These are phyloP conservation scores for Silene uniflora DNA, from an alignment of 148 eudicot genomes.

Conservation along the genomic window DNA sequence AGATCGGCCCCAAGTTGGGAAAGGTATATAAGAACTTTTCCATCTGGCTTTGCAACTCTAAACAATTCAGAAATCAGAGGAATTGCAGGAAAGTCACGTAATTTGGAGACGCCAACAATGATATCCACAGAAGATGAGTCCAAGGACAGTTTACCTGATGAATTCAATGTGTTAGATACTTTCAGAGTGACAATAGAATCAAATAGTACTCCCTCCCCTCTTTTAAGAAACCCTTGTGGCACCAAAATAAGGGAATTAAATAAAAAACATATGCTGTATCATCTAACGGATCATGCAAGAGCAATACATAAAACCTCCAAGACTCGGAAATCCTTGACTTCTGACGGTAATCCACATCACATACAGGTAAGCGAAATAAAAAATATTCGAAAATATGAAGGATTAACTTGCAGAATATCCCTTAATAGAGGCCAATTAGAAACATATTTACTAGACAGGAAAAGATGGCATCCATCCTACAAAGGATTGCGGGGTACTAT, in stretches of 20 bases:
- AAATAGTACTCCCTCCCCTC: neutral
- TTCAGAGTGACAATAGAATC: neutral
- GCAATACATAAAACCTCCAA: no score
- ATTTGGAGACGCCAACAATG: slow-evolving; percentile 41
- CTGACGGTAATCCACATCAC: neutral
- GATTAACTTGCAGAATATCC: neutral
- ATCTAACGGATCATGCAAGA: no score
- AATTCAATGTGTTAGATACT: neutral
- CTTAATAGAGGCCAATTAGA: no score
- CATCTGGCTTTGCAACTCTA: slow-evolving; percentile 75
- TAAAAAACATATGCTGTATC: no score
- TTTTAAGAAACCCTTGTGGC: neutral
- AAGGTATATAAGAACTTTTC: slow-evolving; percentile 48
- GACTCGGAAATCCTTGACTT: neutral
- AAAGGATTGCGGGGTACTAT: no score
- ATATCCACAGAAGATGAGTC: slow-evolving; percentile 58
- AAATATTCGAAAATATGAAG: neutral
- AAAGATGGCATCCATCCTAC: neutral
- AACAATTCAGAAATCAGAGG: slow-evolving; percentile 51
- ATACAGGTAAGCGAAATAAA: neutral
- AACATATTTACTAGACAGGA: no score
- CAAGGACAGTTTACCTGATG: slow-evolving; percentile 51
- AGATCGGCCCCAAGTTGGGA: slow-evolving; percentile 32
- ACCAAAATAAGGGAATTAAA: neutral
- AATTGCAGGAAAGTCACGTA: slow-evolving; percentile 54